phyloP scores from a whole-genome alignment of 2,329 filamentous ascomycete genomes.

The Cladosporium sp. region DNA sequence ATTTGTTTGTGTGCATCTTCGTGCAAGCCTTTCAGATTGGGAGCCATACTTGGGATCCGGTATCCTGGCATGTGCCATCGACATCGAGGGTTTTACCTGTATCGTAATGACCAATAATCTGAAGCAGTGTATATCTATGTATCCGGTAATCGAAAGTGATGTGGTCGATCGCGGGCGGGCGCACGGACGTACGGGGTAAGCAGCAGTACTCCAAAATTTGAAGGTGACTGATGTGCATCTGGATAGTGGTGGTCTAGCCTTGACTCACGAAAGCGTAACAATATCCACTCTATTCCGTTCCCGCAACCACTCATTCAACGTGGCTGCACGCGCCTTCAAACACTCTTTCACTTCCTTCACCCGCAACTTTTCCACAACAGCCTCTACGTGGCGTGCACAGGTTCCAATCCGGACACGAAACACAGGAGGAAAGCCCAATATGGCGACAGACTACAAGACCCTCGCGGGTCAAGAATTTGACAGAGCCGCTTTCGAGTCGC shows the following conservation, averaged over 20 bases:
- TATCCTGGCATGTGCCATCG: too few species aligned
- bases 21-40: neutral
- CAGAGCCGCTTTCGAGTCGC: constrained; percentile 71
- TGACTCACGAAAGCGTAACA: constrained; percentile 3
- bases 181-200: constrained; percentile 6
- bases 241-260: neutral
- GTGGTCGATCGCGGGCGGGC: neutral
- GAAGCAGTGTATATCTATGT: too few species aligned
- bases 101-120: too few species aligned
- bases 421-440: constrained; percentile 38
- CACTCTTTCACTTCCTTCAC: constrained; percentile 1
- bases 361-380: constrained; percentile 17
- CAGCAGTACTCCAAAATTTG: constrained; percentile 2
- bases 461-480: constrained; percentile 89
- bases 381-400: constrained; percentile 21
- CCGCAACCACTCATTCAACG: constrained; percentile 10
- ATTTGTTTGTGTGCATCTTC: neutral
- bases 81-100: too few species aligned
- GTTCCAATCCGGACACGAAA: constrained; percentile 29
- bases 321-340: constrained; percentile 9
- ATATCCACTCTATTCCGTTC: neutral
- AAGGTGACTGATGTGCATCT: neutral
- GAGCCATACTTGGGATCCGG: too few species aligned
- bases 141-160: neutral
- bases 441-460: constrained; percentile 65